phyloP scores from a whole-genome alignment of 2,329 filamentous ascomycete species.

The Thielaviopsis punctulata region DNA sequence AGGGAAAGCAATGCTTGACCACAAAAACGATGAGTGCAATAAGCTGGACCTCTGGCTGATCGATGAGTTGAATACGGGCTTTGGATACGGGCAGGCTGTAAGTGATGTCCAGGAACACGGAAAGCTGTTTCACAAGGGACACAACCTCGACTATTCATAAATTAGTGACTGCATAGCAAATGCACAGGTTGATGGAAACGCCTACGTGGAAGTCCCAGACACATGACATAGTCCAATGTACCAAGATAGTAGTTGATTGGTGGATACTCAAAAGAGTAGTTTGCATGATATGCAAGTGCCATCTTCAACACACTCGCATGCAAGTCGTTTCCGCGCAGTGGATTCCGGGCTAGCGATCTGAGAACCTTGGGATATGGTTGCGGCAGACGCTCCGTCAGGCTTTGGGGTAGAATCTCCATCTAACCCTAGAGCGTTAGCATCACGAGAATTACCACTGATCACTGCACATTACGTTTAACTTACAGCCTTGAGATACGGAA shows the following conservation, averaged over 20 bases:
- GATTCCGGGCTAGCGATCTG: conserved; percentile 27
- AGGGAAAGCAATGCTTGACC: conserved; percentile 63
- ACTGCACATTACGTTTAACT: conserved; percentile 15
- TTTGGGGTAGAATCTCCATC: conserved; percentile 41
- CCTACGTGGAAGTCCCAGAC: conserved; percentile 59
- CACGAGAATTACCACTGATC: background rate
- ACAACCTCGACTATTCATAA: conserved; percentile 14
- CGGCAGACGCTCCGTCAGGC: conserved; percentile 44
- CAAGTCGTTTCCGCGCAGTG: conserved; percentile 37
- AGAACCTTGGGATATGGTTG: conserved; percentile 41
- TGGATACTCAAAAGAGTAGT: conserved; percentile 57
- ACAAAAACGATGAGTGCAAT: conserved; percentile 55
- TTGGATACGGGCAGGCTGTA: conserved; percentile 5
- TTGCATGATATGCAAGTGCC: conserved; percentile 43
- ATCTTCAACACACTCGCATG: conserved; percentile 47
- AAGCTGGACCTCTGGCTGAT: conserved; percentile 60
- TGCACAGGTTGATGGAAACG: conserved; percentile 2
- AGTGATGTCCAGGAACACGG: background rate
- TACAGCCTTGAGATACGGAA: conserved; percentile 56
- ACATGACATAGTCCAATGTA: conserved; percentile 50
- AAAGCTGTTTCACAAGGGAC: conserved; percentile 4
- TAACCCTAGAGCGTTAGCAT: conserved; percentile 22
- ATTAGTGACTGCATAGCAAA: background rate
- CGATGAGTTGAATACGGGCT: conserved; percentile 18
- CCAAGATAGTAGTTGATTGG: conserved; percentile 52